Evolutionary conservation across 352 stramenopile genomes (phyloP).

Genomic region (Aphanomyces invadans): DNA sequence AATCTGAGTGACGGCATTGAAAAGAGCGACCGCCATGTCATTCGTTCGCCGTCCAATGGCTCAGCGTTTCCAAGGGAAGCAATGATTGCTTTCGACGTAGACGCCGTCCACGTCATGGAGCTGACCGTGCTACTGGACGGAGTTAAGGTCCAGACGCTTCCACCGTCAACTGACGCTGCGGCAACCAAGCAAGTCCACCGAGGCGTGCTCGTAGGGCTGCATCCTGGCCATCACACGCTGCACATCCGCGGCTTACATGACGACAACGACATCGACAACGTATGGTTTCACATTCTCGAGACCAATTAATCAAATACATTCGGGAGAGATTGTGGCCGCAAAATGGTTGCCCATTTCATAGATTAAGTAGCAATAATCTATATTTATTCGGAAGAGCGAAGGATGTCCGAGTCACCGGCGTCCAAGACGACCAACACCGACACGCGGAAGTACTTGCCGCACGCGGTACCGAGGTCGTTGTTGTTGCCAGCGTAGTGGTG

Average conservation of each 20-base stretch:
- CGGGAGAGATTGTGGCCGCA: conserved; percentile 7
- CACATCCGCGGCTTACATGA: neutral
- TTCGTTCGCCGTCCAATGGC: neutral
- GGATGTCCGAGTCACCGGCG: conserved; percentile 98
- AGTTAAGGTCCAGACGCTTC: neutral
- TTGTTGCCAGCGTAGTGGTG: conserved; percentile 99
- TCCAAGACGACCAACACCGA: conserved; percentile 95
- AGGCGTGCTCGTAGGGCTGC: neutral
- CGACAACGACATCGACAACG: no score
- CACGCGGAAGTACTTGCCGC: conserved; percentile 99
- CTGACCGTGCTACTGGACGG: neutral
- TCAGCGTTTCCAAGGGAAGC: neutral
- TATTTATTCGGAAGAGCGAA: conserved; percentile 48
- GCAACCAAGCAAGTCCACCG: neutral
- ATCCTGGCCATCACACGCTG: neutral
- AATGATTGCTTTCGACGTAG: neutral
- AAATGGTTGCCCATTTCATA: neutral
- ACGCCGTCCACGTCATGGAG: neutral
- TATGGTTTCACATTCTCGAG: no score
- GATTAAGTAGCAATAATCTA: conserved; percentile 14
- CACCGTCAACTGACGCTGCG: neutral
- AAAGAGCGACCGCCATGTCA: neutral
- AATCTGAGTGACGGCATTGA: neutral
- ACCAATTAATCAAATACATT: no score
- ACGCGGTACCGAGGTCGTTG: conserved; percentile 98